Evolutionary conservation across 768 basidiomycete species (phyloP), one percentile per base, ranked within the genome.

Genomic region (Suillus brevipes): DNA sequence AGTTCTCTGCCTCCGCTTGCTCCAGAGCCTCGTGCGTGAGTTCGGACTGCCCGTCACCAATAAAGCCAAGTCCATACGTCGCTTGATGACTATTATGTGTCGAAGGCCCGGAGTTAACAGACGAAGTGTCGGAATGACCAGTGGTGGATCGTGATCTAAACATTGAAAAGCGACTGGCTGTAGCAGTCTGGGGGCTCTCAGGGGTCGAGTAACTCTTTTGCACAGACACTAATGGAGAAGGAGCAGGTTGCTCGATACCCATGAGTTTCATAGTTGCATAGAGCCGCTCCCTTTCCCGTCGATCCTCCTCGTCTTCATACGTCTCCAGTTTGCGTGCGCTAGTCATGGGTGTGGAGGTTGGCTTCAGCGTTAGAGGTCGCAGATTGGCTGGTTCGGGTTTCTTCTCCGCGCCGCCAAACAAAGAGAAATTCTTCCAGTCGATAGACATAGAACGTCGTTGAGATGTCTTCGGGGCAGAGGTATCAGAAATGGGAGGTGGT

Each of bases 261-360:
- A 96, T 94, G 36, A 97, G 80, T 74, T 94, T 93, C 91, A 99
- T 92, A 34, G 94, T 94, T 18, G 94, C 94, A 68, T 90, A 84
- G 62, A 98, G 81, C 18, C 95, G 86, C 74, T 95, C 95, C 63
- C 96, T 83, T 77, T 97, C 95, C 67, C 83, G 85, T 45, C 87
- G 83, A 73, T 97, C 95, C 66, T 98, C 94, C 65, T 98, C 97
- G 71, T 99, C 96, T 76, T 98, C 96, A 47, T 84, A 81, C 1
- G 89, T 94, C 65, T 96, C 94, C 43, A 96, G 78, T 75, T 95
- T 94, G 60, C 93, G 85, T 34, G 86, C 92, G 65, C 84, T 78
- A 2, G 85, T 28, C 38, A 88, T 80, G 7, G 87, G 72, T 60
- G 74, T 74, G 50, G 84, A 72, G 37, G 89, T 89, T 34, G 91